phyloP scores from a whole-genome alignment of 208 protist species.

The Tritrichomonas foetus region DNA sequence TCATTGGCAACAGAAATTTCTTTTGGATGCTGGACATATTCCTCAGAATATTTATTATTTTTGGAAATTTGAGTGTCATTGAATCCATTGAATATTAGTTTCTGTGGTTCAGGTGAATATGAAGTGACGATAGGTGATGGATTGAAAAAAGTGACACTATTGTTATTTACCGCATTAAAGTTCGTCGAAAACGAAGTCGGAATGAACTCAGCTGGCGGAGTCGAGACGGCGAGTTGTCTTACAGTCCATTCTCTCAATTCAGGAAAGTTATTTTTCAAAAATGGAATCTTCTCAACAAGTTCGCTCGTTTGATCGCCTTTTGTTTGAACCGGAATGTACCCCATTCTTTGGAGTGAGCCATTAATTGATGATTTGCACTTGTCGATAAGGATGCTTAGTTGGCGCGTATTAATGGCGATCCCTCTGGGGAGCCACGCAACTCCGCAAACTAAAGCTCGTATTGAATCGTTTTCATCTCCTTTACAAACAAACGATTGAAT shows the following conservation, averaged over 20 bases:
- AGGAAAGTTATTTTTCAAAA: neutral
- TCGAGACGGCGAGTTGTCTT: neutral
- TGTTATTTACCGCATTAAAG: too few species aligned
- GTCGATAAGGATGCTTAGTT: neutral
- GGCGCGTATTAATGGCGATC: neutral
- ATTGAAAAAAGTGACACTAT: too few species aligned
- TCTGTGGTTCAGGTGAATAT: too few species aligned
- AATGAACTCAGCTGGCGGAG: too few species aligned
- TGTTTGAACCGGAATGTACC: neutral
- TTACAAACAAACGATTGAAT: neutral
- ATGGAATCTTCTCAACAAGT: neutral
- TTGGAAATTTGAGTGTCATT: too few species aligned
- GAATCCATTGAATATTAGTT: too few species aligned
- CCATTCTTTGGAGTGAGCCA: neutral
- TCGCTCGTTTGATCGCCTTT: neutral
- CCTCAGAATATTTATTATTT: too few species aligned
- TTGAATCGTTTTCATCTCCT: neutral
- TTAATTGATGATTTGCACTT: conserved; percentile 21
- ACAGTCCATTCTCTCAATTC: conserved; percentile 20
- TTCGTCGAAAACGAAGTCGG: too few species aligned
- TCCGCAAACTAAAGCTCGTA: neutral
- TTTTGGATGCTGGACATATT: too few species aligned
- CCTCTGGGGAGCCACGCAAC: neutral
- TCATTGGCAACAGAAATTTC: too few species aligned
- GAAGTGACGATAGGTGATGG: too few species aligned